Evolutionary conservation across 331 rosid genomes (phyloP).

Genomic region (Prunus yedoensis): DNA sequence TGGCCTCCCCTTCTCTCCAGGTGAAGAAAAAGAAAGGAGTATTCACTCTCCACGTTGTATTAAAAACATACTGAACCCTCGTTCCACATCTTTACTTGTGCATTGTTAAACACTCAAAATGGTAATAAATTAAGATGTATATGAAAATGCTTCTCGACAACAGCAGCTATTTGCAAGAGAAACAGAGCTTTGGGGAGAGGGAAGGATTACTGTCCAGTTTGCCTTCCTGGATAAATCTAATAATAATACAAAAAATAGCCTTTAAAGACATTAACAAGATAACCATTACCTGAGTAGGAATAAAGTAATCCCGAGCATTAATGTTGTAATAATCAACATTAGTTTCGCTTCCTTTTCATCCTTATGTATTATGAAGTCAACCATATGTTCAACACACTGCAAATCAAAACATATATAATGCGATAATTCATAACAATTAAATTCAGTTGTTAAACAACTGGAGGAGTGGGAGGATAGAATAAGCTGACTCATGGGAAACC

Average conservation of each 20-base stretch:
- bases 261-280: neutral
- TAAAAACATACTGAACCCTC: neutral
- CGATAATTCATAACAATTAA: conserved; percentile 2
- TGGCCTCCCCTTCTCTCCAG: neutral
- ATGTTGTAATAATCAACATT: conserved; percentile 42
- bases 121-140: neutral
- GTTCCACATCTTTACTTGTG: too few relatives aligned
- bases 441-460: conserved; percentile 1
- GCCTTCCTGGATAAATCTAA: neutral
- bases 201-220: too few relatives aligned
- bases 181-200: too few relatives aligned
- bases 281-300: conserved; percentile 76
- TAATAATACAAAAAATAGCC: neutral
- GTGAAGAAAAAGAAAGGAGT: neutral
- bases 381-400: conserved; percentile 91
- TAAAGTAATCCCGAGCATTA: conserved; percentile 84
- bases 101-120: too few relatives aligned
- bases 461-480: conserved; percentile 3
- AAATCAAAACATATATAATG: conserved; percentile 15
- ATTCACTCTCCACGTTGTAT: neutral
- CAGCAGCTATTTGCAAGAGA: too few relatives aligned
- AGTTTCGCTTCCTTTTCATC: conserved; percentile 46
- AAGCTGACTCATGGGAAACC: conserved; percentile 14
- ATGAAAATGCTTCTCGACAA: too few relatives aligned
- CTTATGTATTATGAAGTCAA: conserved; percentile 63